Percentiles rank a stretch among this genome's conserved stretches.
Conservation (phyloP, 345 rosid species). For the Camelina hispida region DNA sequence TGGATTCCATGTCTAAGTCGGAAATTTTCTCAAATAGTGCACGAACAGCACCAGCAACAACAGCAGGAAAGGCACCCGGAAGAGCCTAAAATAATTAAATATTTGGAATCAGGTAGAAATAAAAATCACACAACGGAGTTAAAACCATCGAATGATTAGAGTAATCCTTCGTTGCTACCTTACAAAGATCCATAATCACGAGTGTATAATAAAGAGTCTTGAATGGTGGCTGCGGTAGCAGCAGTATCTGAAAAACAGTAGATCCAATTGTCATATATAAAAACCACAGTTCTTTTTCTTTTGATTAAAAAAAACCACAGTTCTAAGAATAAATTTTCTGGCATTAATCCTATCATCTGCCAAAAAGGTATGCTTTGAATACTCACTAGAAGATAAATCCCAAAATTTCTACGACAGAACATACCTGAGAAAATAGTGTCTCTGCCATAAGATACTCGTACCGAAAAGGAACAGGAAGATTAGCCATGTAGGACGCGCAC, state of each 20-base stretch:
- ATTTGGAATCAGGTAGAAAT: conserved; percentile 42
- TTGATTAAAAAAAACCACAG: not conserved
- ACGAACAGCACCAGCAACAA: conserved; percentile 98
- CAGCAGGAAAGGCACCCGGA: conserved; percentile 99
- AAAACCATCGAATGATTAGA: conserved; percentile 4
- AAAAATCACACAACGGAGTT: conserved; percentile 16
- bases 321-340: not conserved
- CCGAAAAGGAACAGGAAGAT: conserved; percentile 94
- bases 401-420: conserved; percentile 26
- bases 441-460: conserved; percentile 99
- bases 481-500: conserved; percentile 93
- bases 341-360: conserved; percentile 1
- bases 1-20: conserved; percentile 94
- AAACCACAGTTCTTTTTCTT: not conserved
- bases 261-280: conserved; percentile 24
- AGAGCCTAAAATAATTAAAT: conserved; percentile 72
- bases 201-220: conserved; percentile 88
- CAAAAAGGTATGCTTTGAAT: conserved; percentile 2
- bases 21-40: conserved; percentile 94
- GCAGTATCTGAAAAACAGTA: conserved; percentile 72
- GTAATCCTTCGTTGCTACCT: conserved; percentile 55
- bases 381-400: not conserved
- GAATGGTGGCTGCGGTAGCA: conserved; percentile 94
- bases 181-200: conserved; percentile 98
- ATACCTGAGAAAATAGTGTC: conserved; percentile 96